Evolutionary conservation across 768 basidiomycete genomes (phyloP).

Genomic region (Leccinellum rugosiceps): DNA sequence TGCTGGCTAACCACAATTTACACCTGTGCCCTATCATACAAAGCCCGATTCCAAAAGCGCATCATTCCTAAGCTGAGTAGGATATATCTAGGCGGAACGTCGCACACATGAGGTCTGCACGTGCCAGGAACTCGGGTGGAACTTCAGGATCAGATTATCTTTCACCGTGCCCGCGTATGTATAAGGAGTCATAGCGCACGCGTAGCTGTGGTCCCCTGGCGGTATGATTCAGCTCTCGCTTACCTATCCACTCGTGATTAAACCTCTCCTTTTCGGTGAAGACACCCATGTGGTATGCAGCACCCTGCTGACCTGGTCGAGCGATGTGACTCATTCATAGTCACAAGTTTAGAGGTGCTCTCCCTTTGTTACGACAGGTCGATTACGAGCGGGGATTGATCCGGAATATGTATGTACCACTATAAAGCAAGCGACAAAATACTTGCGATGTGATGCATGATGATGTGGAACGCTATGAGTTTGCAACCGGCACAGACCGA

Average conservation of each 20-base stretch:
- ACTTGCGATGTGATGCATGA: neutral
- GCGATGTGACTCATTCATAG: neutral
- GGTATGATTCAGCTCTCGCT: neutral
- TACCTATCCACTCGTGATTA: neutral
- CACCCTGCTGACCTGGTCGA: neutral
- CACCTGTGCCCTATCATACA: neutral
- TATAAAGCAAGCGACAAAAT: neutral
- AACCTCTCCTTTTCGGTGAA: neutral
- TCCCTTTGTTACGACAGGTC: neutral
- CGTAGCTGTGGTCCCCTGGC: neutral
- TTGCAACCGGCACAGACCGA: slow-evolving; percentile 30
- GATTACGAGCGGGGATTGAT: neutral
- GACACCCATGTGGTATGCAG: neutral
- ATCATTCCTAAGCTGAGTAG: neutral
- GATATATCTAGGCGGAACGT: slow-evolving; percentile 1
- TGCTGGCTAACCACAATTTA: neutral
- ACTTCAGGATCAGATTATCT: neutral
- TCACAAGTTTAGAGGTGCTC: neutral
- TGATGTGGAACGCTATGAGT: neutral
- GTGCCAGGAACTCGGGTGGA: neutral
- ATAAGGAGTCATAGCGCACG: neutral
- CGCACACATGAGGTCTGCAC: neutral
- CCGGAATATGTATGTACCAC: no score
- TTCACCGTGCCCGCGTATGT: neutral
- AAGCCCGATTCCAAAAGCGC: neutral